phyloP scores from a whole-genome alignment of 345 rosid species.

The Salix udensis region DNA sequence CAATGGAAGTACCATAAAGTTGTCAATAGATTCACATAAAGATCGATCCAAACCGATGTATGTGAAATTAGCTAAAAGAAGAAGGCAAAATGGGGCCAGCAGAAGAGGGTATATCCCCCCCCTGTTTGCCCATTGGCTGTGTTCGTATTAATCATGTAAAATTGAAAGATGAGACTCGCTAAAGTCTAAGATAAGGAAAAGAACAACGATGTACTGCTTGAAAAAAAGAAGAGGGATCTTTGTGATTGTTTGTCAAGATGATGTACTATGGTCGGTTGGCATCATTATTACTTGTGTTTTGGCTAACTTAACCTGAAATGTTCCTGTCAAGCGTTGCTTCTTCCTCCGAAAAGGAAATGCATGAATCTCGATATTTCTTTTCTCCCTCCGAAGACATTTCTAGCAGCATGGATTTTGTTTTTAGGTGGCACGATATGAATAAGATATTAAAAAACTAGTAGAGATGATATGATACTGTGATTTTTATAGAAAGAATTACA shows the following conservation, averaged over 20 bases:
- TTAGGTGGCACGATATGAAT: too few relatives aligned
- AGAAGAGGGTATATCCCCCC: neutral
- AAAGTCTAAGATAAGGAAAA: slow-evolving; percentile 1
- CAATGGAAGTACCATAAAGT: slow-evolving; percentile 22
- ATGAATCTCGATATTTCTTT: too few relatives aligned
- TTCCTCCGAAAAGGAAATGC: too few relatives aligned
- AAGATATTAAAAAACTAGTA: too few relatives aligned
- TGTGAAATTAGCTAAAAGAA: slow-evolving; percentile 21
- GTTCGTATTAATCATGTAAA: slow-evolving; percentile 5
- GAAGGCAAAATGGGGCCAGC: slow-evolving; percentile 10
- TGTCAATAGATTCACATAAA: slow-evolving; percentile 26
- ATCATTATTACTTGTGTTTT: slow-evolving; percentile 4
- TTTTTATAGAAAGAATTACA: too few relatives aligned
- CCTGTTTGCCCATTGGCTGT: neutral
- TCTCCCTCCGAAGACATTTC: too few relatives aligned
- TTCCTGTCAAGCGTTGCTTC: too few relatives aligned
- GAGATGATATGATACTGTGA: too few relatives aligned
- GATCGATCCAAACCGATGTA: slow-evolving; percentile 17
- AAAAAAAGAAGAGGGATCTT: neutral
- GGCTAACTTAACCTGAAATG: too few relatives aligned
- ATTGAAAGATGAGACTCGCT: slow-evolving; percentile 11
- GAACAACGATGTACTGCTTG: neutral
- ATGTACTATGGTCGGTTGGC: slow-evolving; percentile 6
- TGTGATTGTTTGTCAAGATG: neutral
- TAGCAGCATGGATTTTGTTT: too few relatives aligned